These are phyloP conservation scores for Pseudopyrenochaeta lycopersici DNA, from an alignment of 2,329 filamentous ascomycete genomes.

Conservation along the genomic window DNA sequence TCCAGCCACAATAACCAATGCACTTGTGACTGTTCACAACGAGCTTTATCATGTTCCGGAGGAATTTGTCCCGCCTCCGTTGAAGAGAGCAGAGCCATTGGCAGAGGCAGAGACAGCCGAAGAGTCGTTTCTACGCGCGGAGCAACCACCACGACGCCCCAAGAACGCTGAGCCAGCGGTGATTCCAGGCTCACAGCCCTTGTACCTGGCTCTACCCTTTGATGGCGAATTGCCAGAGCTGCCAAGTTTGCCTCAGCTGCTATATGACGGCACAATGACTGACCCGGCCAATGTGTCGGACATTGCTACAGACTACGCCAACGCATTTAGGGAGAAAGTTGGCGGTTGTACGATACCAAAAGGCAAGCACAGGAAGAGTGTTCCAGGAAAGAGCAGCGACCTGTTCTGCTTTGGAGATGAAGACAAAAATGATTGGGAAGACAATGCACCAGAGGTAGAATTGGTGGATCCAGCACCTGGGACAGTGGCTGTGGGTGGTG, in stretches of 20 bases:
- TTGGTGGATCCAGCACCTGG: conserved; percentile 13
- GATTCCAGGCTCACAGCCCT: conserved; percentile 58
- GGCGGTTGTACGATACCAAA: conserved; percentile 69
- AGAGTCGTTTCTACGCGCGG: conserved; percentile 53
- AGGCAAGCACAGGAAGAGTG: conserved; percentile 41
- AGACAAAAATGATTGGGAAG: conserved; percentile 39
- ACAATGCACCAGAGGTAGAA: conserved; percentile 19
- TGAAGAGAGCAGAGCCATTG: conserved; percentile 5
- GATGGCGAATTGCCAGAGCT: conserved; percentile 59
- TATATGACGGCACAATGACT: conserved; percentile 68
- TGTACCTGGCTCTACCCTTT: conserved; percentile 59
- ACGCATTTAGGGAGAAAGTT: conserved; percentile 68
- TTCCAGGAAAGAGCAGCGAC: conserved; percentile 61
- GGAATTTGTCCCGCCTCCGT: conserved; percentile 56
- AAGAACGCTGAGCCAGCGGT: conserved; percentile 53
- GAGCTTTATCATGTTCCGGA: conserved; percentile 79
- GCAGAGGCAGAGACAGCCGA: conserved; percentile 21
- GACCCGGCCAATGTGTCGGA: conserved; percentile 53
- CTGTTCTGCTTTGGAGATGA: conserved; percentile 69
- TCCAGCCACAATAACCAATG: conserved; percentile 65
- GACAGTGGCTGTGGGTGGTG: no score
- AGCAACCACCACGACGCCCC: conserved; percentile 36
- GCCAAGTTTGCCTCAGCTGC: conserved; percentile 66
- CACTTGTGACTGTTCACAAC: conserved; percentile 77
- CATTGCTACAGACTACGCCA: conserved; percentile 62